Conservation (phyloP, 169 alveolate genomes). For the Plasmodium vinckei region DNA sequence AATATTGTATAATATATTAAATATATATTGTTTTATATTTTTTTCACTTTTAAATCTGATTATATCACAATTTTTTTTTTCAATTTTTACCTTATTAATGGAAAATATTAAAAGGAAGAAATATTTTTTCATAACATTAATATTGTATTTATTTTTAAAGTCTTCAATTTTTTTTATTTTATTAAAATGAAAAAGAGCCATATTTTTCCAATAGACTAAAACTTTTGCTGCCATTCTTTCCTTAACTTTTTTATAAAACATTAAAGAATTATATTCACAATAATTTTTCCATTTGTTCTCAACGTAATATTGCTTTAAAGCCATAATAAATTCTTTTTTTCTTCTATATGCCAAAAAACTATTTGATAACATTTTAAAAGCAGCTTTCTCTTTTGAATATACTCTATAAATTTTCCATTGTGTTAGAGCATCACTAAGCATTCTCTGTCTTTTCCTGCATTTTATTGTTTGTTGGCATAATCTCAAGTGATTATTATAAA, state of each 20-base stretch:
- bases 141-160: slow-evolving; percentile 1
- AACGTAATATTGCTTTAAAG: slow-evolving; percentile 29
- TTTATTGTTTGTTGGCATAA: slow-evolving; percentile 38
- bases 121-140: slow-evolving; percentile 39
- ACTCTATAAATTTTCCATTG: slow-evolving; percentile 35
- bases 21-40: slow-evolving; percentile 17
- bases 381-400: slow-evolving; percentile 18
- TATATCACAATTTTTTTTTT: slow-evolving; percentile 52
- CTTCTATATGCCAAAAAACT: slow-evolving; percentile 32
- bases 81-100: slow-evolving; percentile 45
- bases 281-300: slow-evolving; percentile 64
- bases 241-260: slow-evolving; percentile 26
- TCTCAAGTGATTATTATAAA: slow-evolving; percentile 36
- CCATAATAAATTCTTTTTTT: slow-evolving; percentile 17
- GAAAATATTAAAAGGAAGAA: slow-evolving; percentile 56
- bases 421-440: not conserved
- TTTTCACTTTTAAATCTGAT: slow-evolving; percentile 41
- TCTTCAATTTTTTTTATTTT: slow-evolving; percentile 7
- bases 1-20: not conserved
- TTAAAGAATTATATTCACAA: slow-evolving; percentile 60
- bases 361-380: slow-evolving; percentile 5
- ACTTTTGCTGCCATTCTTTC: slow-evolving; percentile 5
- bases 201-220: slow-evolving; percentile 15
- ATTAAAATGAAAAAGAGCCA: not conserved
- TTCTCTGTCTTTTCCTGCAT: slow-evolving; percentile 15